Evolutionary conservation across 306 rosid species (phyloP), one percentile per base, ranked within the genome.

Genomic region (Rubus idaeus): DNA sequence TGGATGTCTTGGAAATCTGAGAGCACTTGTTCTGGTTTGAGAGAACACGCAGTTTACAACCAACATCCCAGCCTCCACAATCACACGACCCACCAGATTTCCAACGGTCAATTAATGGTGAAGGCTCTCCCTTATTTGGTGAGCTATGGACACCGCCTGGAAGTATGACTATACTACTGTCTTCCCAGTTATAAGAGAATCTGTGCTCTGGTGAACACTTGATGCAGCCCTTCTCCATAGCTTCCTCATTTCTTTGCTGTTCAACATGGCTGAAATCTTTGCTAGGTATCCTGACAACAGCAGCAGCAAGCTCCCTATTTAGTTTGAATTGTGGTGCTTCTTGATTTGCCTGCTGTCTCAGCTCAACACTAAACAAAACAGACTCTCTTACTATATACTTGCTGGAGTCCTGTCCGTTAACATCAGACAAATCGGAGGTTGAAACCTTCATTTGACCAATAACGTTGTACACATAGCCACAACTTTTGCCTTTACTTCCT

Each of bases 21-120:
- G 79, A 75, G 83, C 68, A 56, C 23, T 42, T 80, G 57, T 82
- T 80, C 68, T 81, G 75, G 68, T 89, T 93, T 45, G 91, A 88
- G 60, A 95, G 91, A 78, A 92, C 89, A 61, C 73, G 90, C 68
- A 95, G 81, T 81, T 92, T 90, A 94, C 98, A 95, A 47, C 93
- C 98, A 73, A 89, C 80, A 76, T 95, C 98, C 98, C 97, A 95
- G 74, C 98, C 98, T 58, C 97, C 98, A 83, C 98, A 92, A 78
- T 95, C 98, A 77, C 98, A 95, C 12, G 62, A 71, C 60, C 97
- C 98, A 7, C 91, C 95, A 1, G 91, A 77, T 82, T 84, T 89
- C 98, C 97, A 95, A 65, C 98, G 79, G 13, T 78, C 66, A 78
- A 92, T 84, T 86, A 95, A 79, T 17, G 97, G 84, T 0, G 98